These are phyloP conservation scores for Nephromyces sp. DNA, from an alignment of 169 alveolate genomes.

Conservation along the genomic window DNA sequence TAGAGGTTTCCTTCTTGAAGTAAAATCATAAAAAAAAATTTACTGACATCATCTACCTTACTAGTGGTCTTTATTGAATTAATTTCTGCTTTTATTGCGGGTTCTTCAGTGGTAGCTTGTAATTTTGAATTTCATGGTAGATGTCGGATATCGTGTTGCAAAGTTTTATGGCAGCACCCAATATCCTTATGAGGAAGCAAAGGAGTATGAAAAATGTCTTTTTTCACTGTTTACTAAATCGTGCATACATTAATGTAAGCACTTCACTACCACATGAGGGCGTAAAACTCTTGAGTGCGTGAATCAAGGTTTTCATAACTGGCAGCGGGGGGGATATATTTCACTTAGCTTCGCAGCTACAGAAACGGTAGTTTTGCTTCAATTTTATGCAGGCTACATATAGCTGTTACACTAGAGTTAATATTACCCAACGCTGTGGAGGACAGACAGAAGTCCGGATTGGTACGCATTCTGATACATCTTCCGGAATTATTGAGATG, in stretches of 20 bases:
- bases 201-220: neutral
- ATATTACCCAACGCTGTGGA: conserved; percentile 81
- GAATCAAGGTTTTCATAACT: neutral
- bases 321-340: neutral
- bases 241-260: neutral
- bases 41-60: neutral
- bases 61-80: neutral
- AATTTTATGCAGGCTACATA: neutral
- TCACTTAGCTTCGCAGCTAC: neutral
- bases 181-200: neutral
- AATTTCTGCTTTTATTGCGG: neutral
- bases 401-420: neutral
- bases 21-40: neutral
- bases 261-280: neutral
- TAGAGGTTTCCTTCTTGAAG: conserved; percentile 64
- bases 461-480: conserved; percentile 87
- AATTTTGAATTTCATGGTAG: neutral
- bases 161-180: neutral
- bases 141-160: neutral
- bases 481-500: too few species aligned
- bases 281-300: neutral
- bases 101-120: neutral
- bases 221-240: neutral
- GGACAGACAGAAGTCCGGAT: conserved; percentile 84
- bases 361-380: neutral